Conservation (phyloP, 1,139 yeast species). For the Candida freyschussii region DNA sequence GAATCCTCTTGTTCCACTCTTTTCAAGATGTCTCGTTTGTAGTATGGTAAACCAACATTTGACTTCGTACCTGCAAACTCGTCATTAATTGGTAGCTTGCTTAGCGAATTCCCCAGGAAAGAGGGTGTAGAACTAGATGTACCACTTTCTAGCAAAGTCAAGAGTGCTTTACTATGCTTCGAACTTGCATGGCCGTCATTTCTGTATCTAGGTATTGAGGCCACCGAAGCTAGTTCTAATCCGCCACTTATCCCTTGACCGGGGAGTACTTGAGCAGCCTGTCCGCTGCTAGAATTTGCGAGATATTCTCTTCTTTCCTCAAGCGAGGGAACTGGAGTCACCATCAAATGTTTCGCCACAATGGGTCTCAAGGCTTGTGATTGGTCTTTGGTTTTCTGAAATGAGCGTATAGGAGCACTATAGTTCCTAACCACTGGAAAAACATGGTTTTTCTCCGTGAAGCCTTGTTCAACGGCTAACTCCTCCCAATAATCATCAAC, state of each 20-base stretch:
- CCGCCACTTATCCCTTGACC: slow-evolving; percentile 37
- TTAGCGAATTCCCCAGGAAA: slow-evolving; percentile 12
- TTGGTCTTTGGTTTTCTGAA: slow-evolving; percentile 10
- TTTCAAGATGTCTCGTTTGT: slow-evolving; percentile 16
- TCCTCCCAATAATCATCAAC: slow-evolving; percentile 80
- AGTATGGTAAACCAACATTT: slow-evolving; percentile 31
- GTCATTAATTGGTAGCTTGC: slow-evolving; percentile 17
- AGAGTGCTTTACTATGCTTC: slow-evolving; percentile 23
- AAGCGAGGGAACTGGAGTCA: slow-evolving; percentile 18
- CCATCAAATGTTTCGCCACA: slow-evolving; percentile 8
- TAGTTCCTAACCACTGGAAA: slow-evolving; percentile 22
- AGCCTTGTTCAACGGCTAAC: slow-evolving; percentile 55
- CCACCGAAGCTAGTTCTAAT: slow-evolving; percentile 31
- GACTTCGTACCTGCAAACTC: slow-evolving; percentile 24
- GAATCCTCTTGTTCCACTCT: slow-evolving; percentile 25
- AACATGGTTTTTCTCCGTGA: slow-evolving; percentile 41
- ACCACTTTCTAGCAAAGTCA: slow-evolving; percentile 26
- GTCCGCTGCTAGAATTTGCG: slow-evolving; percentile 16
- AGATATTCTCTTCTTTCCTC: slow-evolving; percentile 24
- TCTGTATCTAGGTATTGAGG: slow-evolving; percentile 34
- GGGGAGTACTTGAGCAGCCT: slow-evolving; percentile 27
- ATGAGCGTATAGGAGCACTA: slow-evolving; percentile 10
- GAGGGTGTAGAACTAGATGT: slow-evolving; percentile 18
- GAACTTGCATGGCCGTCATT: slow-evolving; percentile 26
- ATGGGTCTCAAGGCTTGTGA: slow-evolving; percentile 2